These are phyloP conservation scores for Penicillium sp. DNA, from an alignment of 2,329 filamentous ascomycete species.

Conservation along the genomic window DNA sequence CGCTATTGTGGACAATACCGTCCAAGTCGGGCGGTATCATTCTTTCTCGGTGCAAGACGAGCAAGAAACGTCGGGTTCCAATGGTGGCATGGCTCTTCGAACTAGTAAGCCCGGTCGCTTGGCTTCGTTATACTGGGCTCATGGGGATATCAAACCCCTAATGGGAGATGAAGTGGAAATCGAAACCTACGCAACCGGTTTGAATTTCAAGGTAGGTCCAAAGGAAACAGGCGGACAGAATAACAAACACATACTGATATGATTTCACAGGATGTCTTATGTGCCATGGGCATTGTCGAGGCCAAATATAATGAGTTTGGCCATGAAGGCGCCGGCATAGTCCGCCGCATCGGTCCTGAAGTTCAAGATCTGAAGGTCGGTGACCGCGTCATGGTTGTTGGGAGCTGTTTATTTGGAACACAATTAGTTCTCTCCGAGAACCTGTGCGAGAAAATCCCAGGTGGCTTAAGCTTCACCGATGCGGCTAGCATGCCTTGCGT, in stretches of 20 bases:
- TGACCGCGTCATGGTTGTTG: constrained; percentile 26
- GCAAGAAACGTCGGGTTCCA: background rate
- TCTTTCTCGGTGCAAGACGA: constrained; percentile 6
- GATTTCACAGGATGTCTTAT: constrained; percentile 18
- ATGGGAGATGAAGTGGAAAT: constrained; percentile 25
- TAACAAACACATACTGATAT: background rate
- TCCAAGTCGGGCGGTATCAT: constrained; percentile 16
- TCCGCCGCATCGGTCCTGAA: constrained; percentile 20
- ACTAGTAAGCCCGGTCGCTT: constrained; percentile 24
- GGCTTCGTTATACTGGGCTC: constrained; percentile 23
- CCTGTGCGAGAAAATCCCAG: constrained; percentile 18
- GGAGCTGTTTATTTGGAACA: constrained; percentile 9
- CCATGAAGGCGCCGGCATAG: constrained; percentile 24
- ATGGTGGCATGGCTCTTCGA: constrained; percentile 8
- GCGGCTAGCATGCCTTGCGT: constrained; percentile 23
- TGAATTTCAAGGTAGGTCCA: constrained; percentile 28
- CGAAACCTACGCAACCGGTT: constrained; percentile 21
- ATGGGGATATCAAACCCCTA: constrained; percentile 1
- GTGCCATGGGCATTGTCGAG: constrained; percentile 16
- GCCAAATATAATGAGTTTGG: constrained; percentile 18
- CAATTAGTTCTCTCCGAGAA: constrained; percentile 12
- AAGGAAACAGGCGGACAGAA: too few species aligned
- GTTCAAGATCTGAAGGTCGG: constrained; percentile 22
- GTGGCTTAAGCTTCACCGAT: constrained; percentile 17
- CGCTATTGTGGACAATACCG: constrained; percentile 9